Conservation (phyloP, 2,329 filamentous ascomycete genomes). For the Sclerotinia spermophila region DNA sequence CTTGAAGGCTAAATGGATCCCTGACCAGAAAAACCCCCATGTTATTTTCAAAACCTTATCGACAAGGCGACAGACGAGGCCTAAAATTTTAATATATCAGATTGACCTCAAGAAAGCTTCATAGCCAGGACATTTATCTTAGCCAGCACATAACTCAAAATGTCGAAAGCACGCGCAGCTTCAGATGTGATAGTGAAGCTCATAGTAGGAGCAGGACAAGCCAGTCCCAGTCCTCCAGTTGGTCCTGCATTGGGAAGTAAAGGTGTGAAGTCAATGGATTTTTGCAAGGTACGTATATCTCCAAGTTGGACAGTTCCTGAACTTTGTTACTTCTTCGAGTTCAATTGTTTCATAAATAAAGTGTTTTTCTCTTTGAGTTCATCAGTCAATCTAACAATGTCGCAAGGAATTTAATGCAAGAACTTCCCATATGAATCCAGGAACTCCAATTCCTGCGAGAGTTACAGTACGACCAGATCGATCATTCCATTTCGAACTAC, state of each 20-base stretch:
- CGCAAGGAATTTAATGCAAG: constrained; percentile 94
- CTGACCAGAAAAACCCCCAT: background rate
- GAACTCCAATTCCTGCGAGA: constrained; percentile 84
- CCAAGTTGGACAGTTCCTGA: background rate
- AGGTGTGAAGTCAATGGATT: constrained; percentile 99
- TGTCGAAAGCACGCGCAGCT: constrained; percentile 37
- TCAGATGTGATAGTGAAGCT: constrained; percentile 84
- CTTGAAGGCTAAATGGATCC: constrained; percentile 3
- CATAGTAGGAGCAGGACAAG: constrained; percentile 94
- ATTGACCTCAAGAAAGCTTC: background rate
- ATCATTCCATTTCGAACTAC: constrained; percentile 87
- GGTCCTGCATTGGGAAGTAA: constrained; percentile 95
- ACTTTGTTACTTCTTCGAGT: background rate
- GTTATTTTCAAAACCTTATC: constrained; percentile 12
- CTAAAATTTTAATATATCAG: constrained; percentile 11
- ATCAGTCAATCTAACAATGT: constrained; percentile 12
- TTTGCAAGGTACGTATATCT: constrained; percentile 74
- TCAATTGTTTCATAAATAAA: background rate
- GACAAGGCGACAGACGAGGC: constrained; percentile 11
- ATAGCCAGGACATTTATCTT: background rate
- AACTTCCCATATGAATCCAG: constrained; percentile 76
- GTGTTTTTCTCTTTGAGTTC: background rate
- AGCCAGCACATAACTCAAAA: constrained; percentile 23
- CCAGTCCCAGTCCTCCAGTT: constrained; percentile 90
- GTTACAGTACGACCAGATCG: constrained; percentile 91